Conservation (phyloP, 352 stramenopile genomes). For the Plasmopara viticola region DNA sequence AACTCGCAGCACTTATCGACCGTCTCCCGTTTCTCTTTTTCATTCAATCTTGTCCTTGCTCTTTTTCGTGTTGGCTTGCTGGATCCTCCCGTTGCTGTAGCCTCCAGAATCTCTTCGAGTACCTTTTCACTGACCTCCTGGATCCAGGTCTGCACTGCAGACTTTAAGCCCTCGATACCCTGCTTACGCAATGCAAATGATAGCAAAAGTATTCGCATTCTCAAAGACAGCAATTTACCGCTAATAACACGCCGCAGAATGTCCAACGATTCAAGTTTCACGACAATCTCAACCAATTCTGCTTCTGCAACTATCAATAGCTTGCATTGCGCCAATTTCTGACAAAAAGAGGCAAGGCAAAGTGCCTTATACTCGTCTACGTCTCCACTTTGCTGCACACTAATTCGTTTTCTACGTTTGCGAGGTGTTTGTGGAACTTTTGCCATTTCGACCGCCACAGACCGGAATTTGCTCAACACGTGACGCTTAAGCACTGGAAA, state of each 20-base stretch:
- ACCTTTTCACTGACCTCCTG: slow-evolving; percentile 34
- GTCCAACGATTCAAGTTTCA: slow-evolving; percentile 13
- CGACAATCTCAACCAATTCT: slow-evolving; percentile 17
- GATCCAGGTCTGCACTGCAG: slow-evolving; percentile 20
- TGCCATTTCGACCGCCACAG: slow-evolving; percentile 11
- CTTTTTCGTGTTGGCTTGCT: slow-evolving; percentile 8
- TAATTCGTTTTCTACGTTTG: slow-evolving; percentile 21
- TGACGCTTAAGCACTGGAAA: slow-evolving; percentile 47
- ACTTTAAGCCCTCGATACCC: slow-evolving; percentile 7
- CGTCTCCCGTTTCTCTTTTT: slow-evolving; percentile 1
- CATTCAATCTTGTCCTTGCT: slow-evolving; percentile 9
- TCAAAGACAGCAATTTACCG: slow-evolving; percentile 21
- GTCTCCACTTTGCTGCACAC: slow-evolving; percentile 6
- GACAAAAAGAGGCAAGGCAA: slow-evolving; percentile 28
- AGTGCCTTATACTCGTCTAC: slow-evolving; percentile 17
- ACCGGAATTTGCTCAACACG: slow-evolving; percentile 29
- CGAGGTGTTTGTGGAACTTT: slow-evolving; percentile 23
- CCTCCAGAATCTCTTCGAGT: slow-evolving; percentile 33
- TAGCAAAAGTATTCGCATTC: slow-evolving; percentile 24
- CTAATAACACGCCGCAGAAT: slow-evolving; percentile 19
- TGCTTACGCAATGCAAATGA: slow-evolving; percentile 23
- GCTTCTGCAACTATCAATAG: slow-evolving; percentile 20
- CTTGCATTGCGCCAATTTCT: slow-evolving; percentile 35
- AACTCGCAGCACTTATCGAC: slow-evolving; percentile 16
- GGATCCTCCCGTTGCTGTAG: slow-evolving; percentile 12